Evolutionary conservation across 2,329 filamentous ascomycete species (phyloP).

Genomic region (Atkinsonella texensis): DNA sequence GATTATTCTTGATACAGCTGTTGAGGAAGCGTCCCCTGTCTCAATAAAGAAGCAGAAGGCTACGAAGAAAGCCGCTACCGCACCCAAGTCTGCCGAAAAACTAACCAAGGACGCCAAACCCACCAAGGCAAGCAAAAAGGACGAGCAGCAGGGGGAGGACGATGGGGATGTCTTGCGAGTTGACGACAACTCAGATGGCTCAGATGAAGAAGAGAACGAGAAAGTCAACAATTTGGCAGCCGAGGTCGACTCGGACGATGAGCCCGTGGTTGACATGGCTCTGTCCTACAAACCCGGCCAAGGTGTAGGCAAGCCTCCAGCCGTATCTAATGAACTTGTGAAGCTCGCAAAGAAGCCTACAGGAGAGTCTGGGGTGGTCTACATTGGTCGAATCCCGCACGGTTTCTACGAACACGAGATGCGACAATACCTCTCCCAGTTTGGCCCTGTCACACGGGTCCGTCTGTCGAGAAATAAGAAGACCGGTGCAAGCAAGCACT

Average conservation of each 20-base stretch:
- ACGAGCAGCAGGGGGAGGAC: conserved; percentile 13
- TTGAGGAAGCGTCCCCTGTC: conserved; percentile 24
- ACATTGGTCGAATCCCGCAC: conserved; percentile 82
- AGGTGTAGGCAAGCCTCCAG: conserved; percentile 38
- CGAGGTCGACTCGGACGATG: conserved; percentile 32
- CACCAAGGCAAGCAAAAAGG: conserved; percentile 23
- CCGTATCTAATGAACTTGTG: conserved; percentile 31
- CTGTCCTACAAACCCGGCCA: conserved; percentile 34
- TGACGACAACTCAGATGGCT: conserved; percentile 18
- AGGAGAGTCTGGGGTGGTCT: conserved; percentile 65
- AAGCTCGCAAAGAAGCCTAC: conserved; percentile 30
- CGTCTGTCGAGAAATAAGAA: conserved; percentile 84
- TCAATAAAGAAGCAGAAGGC: conserved; percentile 22
- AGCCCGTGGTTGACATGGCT: conserved; percentile 24
- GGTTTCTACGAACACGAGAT: conserved; percentile 97
- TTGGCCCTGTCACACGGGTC: conserved; percentile 67
- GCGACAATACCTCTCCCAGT: conserved; percentile 86
- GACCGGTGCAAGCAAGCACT: conserved; percentile 86
- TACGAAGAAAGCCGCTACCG: conserved; percentile 1
- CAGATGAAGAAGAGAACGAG: conserved; percentile 29
- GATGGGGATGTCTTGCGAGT: conserved; percentile 21
- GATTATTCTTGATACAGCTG: not conserved
- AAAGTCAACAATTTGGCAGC: conserved; percentile 32
- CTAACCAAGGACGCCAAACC: conserved; percentile 8
- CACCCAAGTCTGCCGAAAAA: conserved; percentile 4